Conservation (phyloP, 1,284 basidiomycete genomes). For the Caloboletus firmus region DNA sequence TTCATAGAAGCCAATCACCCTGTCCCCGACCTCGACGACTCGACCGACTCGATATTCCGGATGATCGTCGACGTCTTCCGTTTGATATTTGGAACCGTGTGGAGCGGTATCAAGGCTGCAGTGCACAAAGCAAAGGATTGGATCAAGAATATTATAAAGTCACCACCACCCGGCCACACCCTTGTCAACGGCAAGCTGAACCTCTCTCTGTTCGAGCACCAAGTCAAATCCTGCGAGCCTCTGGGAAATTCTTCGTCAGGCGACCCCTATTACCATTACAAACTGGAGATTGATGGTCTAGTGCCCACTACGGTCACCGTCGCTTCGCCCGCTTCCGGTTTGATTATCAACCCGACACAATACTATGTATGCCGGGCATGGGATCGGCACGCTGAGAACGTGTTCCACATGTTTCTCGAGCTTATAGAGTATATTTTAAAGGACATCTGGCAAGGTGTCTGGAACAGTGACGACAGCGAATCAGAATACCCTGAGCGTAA, state of each 20-base stretch:
- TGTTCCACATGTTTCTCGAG: conserved; percentile 23
- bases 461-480: neutral
- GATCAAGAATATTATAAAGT: conserved; percentile 9
- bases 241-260: neutral
- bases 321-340: neutral
- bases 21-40: conserved; percentile 1
- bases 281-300: conserved; percentile 12
- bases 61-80: conserved; percentile 20
- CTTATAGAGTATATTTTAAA: conserved; percentile 16
- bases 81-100: conserved; percentile 4
- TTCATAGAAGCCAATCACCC: conserved; percentile 11
- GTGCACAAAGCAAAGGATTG: neutral
- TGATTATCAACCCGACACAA: conserved; percentile 8
- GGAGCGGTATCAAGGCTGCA: conserved; percentile 10
- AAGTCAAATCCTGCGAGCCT: conserved; percentile 13
- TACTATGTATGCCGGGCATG: conserved; percentile 25
- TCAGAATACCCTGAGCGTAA: conserved; percentile 3
- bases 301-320: conserved; percentile 13
- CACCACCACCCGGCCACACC: conserved; percentile 18
- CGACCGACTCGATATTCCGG: conserved; percentile 6
- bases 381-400: conserved; percentile 11
- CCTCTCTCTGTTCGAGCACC: conserved; percentile 25
- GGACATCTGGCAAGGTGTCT: conserved; percentile 3
- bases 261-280: conserved; percentile 9
- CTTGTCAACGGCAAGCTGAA: conserved; percentile 27